Conservation (phyloP, 78 protist genomes). For the Bodo saltans region DNA sequence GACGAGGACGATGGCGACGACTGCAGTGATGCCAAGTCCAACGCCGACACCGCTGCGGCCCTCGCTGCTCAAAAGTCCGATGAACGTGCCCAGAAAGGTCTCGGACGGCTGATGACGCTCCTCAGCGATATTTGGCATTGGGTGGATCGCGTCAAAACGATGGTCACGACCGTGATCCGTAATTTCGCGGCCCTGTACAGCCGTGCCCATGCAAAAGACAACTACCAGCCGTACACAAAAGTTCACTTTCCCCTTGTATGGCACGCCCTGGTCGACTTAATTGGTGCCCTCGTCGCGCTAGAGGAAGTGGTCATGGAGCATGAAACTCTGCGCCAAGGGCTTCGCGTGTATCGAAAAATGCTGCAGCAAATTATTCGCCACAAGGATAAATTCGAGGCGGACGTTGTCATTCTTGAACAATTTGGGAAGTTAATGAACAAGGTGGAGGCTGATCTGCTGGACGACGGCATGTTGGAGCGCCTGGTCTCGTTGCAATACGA, state of each 20-base stretch:
- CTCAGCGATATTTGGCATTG: conserved; percentile 28
- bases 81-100: background rate
- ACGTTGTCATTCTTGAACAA: background rate
- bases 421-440: conserved; percentile 20
- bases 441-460: conserved; percentile 30
- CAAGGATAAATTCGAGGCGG: conserved; percentile 24
- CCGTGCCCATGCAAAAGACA: background rate
- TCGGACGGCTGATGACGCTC: conserved; percentile 28
- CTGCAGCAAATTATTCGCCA: conserved; percentile 24
- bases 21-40: too few species aligned
- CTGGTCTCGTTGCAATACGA: background rate
- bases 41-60: too few species aligned
- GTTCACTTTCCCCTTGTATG: conserved; percentile 15
- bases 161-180: conserved; percentile 16
- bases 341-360: conserved; percentile 25
- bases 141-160: conserved; percentile 3
- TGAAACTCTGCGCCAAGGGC: background rate
- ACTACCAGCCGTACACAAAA: background rate
- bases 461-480: conserved; percentile 18
- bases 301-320: conserved; percentile 22
- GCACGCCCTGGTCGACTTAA: conserved; percentile 3
- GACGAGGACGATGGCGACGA: background rate
- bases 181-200: conserved; percentile 30
- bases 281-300: conserved; percentile 23
- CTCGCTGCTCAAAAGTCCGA: too few species aligned